Conservation (phyloP, 2,329 filamentous ascomycete species). For the Berkeleyomyces basicola region DNA sequence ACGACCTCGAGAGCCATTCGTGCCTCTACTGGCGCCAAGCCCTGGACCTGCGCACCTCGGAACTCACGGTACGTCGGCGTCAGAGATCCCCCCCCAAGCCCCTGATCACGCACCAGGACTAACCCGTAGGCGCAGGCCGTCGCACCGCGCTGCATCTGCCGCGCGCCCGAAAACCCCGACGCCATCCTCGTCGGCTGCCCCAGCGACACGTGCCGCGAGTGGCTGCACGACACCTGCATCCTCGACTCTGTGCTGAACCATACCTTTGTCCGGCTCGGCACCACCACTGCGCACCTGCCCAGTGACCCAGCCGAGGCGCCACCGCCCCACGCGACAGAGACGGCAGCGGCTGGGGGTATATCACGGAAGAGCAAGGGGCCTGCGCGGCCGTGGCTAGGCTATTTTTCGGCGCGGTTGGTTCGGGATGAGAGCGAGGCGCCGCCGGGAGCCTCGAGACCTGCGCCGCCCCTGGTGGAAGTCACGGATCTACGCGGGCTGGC, state of each 20-base stretch:
- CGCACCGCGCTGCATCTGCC: conserved; percentile 40
- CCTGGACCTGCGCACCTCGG: conserved; percentile 38
- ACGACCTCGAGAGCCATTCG: conserved; percentile 44
- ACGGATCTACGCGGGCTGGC: conserved; percentile 32
- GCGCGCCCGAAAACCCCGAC: conserved; percentile 44
- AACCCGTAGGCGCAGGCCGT: conserved; percentile 28
- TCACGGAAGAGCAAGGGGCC: conserved; percentile 5
- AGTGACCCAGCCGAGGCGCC: conserved; percentile 6
- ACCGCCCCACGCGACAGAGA: conserved; percentile 13
- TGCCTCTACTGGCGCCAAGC: conserved; percentile 49
- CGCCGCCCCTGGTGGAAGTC: conserved; percentile 33
- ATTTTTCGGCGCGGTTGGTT: conserved; percentile 34
- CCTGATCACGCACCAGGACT: conserved; percentile 9
- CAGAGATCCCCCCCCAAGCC: neutral
- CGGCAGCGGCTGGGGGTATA: neutral
- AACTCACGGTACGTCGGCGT: conserved; percentile 36
- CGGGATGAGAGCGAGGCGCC: conserved; percentile 22
- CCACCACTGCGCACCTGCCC: conserved; percentile 29
- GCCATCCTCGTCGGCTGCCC: conserved; percentile 42
- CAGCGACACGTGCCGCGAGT: conserved; percentile 35
- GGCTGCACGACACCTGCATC: conserved; percentile 50
- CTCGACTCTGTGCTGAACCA: conserved; percentile 35
- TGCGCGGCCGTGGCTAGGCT: conserved; percentile 32
- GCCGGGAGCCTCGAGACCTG: conserved; percentile 18
- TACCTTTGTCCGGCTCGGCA: conserved; percentile 33